Evolutionary conservation across 441 rosid genomes (phyloP), one percentile per base, ranked within the genome.

Genomic region (Gossypium schwendimanii): DNA sequence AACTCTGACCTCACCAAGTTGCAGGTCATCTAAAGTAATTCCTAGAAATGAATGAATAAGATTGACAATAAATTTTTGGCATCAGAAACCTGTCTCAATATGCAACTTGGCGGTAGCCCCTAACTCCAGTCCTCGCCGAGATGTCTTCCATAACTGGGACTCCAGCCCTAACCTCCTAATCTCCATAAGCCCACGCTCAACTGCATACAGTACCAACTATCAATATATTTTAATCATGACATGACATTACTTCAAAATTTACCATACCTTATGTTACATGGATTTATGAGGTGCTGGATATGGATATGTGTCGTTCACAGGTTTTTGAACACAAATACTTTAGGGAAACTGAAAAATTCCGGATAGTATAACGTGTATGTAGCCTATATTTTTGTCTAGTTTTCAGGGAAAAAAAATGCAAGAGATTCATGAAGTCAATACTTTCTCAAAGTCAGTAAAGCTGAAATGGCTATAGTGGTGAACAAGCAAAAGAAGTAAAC

Each of bases 101-200:
- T 69, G 79, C 76, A 81, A 63, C 76, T 59, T 81, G 39, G 82
- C 71, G 61, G 67, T 76, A 73, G 78, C 47, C 77, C 78, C 87
- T 63, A 47, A 78, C 59, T 81, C 82, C 3, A 86, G 88, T 28
- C 88, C 87, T 83, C 74, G 79, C 7, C 91, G 87, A 5, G 92
- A 79, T 53, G 79, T 82, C 66, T 85, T 91, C 99, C 98, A 91
- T 53, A 87, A 83, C 72, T 88, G 94, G 77, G 78, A 80, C 84
- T 92, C 97, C 10, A 91, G 79, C 65, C 90, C 86, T 55, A 88
- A 65, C 86, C 82, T 94, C 88, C 87, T 87, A 62, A 94, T 81
- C 88, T 94, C 99, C 82, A 75, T 3, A 6, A 92, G 83, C 2
- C 98, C 99, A 6, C 91, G 85, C 81, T 94, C 96, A 76, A 87